Percentiles rank a stretch among this genome's conserved stretches.
Conservation (phyloP, 2,329 filamentous ascomycete genomes). For the Didymella arachidicola region DNA sequence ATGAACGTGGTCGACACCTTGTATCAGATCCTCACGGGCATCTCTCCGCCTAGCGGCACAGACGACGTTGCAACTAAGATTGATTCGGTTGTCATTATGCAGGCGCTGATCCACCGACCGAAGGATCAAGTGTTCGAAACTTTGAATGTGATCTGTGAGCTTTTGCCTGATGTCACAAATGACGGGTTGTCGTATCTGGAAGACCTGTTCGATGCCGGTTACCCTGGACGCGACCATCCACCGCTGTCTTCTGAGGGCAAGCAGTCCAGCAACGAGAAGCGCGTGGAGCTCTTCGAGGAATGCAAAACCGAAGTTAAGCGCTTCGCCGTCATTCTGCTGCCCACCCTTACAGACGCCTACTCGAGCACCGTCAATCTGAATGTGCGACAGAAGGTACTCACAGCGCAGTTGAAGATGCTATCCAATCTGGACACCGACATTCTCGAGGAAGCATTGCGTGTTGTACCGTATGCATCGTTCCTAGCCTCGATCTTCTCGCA, state of each 20-base stretch:
- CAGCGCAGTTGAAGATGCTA: constrained; percentile 97
- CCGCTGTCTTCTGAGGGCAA: constrained; percentile 55
- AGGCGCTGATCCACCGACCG: constrained; percentile 93
- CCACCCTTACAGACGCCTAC: constrained; percentile 94
- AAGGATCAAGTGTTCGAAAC: constrained; percentile 97
- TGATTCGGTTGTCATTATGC: constrained; percentile 98
- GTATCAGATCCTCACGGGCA: constrained; percentile 95
- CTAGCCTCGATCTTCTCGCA: constrained; percentile 94
- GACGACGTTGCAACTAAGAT: constrained; percentile 84
- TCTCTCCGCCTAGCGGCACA: constrained; percentile 83
- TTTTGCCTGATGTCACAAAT: constrained; percentile 77
- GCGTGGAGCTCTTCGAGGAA: constrained; percentile 79
- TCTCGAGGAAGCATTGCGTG: constrained; percentile 81
- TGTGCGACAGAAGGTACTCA: constrained; percentile 93
- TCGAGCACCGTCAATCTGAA: constrained; percentile 96
- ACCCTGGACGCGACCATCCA: constrained; percentile 56
- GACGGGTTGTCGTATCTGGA: constrained; percentile 62
- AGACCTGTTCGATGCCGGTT: constrained; percentile 58
- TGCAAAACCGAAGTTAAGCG: constrained; percentile 88
- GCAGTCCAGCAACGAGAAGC: constrained; percentile 76
- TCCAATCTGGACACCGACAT: constrained; percentile 90
- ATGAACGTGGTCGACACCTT: constrained; percentile 97
- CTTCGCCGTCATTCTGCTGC: constrained; percentile 91
- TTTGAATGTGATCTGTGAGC: constrained; percentile 94
- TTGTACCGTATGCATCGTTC: constrained; percentile 95